Evolutionary conservation across 1,284 basidiomycete species (phyloP), one percentile per base, ranked within the genome.

Genomic region (Neolentinus lepideus): DNA sequence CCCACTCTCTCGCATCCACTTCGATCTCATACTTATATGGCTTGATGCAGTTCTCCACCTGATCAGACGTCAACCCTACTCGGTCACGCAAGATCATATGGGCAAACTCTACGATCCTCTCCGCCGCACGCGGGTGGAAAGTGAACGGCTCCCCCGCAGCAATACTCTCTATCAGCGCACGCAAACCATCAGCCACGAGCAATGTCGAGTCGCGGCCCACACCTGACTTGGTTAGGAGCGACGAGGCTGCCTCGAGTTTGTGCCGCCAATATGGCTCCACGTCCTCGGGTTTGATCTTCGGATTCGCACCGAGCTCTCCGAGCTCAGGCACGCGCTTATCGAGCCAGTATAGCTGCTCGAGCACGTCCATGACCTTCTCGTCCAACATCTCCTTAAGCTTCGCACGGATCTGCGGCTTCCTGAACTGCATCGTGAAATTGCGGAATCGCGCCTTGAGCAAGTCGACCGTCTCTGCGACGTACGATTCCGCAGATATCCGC

Each of bases 1-100:
- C 92, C 97, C 97, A 99, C 68, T 98, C 95, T 43, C 85, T 76
- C 11, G 81, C 80, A 61, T 97, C 92, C 25, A 96, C 87, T 65
- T 98, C 94, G 16, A 94, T 83, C 64, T 94, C 93, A 69, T 98
- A 98, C 77, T 99, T 98, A 83, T 87, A 98, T 29, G 97, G 97
- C 74, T 99, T 99, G 77, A 99, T 97, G 71, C 93, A 97, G 72
- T 99, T 99, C 77, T 99, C 97, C 8, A 99, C 97, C 72, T 99
- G 96, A 68, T 99, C 97, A 1, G 93, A 89, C 2, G 97, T 94
- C 55, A 98, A 73, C 9, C 91, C 90, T 58, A 98, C 90, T 2
- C 96, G 83, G 64, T 98, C 94, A 51, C 94, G 80, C 56, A 99
- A 74, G 64, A 99, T 96, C 64, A 81, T 85, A 69, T 97, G 94